Percentiles rank a stretch among this genome's conserved stretches.
Evolutionary conservation across 306 rosid genomes (phyloP).

Genomic region (Quillaja saponaria): DNA sequence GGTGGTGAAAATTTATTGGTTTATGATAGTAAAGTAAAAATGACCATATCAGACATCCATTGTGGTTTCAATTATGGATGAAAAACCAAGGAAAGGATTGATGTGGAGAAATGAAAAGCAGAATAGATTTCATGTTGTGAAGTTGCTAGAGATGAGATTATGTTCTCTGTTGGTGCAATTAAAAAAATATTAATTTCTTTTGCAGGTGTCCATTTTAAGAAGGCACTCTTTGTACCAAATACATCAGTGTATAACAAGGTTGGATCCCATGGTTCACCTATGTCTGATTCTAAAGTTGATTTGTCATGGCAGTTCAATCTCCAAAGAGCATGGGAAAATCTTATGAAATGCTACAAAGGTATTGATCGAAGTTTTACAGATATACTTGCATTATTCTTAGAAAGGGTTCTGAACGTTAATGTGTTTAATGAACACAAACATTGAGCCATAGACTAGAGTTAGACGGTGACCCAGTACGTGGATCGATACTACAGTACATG

Average conservation of each 20-base stretch:
- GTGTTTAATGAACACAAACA: too few species aligned
- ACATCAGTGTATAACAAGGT: constrained; percentile 74
- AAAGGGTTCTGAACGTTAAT: background rate
- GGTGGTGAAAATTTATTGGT: background rate
- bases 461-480: too few species aligned
- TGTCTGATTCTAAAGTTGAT: constrained; percentile 58
- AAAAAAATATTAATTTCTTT: constrained; percentile 20
- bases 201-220: constrained; percentile 81
- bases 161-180: constrained; percentile 8
- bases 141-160: background rate
- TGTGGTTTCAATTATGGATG: background rate
- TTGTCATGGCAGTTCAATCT: constrained; percentile 87
- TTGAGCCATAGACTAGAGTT: too few species aligned
- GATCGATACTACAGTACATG: too few species aligned
- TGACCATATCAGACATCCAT: constrained; percentile 13
- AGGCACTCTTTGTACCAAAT: constrained; percentile 88
- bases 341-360: constrained; percentile 70
- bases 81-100: background rate
- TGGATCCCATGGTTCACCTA: constrained; percentile 62
- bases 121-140: background rate
- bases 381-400: background rate
- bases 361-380: constrained; percentile 3
- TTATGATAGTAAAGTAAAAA: constrained; percentile 10
- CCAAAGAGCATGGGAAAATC: constrained; percentile 81
- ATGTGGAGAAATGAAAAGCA: constrained; percentile 1